Evolutionary conservation across 192 early-diverging fungal genomes (phyloP).

Genomic region (Dimargaris xerosporica): DNA sequence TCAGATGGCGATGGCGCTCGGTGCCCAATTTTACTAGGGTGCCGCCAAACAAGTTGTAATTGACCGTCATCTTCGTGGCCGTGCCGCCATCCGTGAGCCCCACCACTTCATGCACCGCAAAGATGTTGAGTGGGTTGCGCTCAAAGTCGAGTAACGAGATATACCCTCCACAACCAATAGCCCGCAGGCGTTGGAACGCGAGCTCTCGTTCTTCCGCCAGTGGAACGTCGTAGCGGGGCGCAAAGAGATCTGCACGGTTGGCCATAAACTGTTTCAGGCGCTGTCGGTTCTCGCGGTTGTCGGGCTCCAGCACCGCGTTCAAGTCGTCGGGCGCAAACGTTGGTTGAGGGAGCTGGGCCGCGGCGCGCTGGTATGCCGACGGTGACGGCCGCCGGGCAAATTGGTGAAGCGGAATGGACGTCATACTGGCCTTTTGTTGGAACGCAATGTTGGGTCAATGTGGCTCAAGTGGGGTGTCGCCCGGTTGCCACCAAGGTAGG

Average conservation of each 20-base stretch:
- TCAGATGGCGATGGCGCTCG: slow-evolving; percentile 45
- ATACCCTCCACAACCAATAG: slow-evolving; percentile 32
- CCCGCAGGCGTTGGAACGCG: slow-evolving; percentile 36
- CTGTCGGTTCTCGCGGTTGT: slow-evolving; percentile 39
- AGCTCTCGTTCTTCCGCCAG: slow-evolving; percentile 45
- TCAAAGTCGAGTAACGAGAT: slow-evolving; percentile 56
- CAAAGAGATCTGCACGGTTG: slow-evolving; percentile 31
- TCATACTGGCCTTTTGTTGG: too few species aligned
- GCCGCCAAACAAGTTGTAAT: slow-evolving; percentile 51
- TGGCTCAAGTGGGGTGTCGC: too few species aligned
- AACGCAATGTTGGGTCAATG: too few species aligned
- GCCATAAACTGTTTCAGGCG: slow-evolving; percentile 31
- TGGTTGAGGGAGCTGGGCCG: neutral
- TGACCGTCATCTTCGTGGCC: slow-evolving; percentile 54
- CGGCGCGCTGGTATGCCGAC: neutral
- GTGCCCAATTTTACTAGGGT: slow-evolving; percentile 60
- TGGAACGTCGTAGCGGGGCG: slow-evolving; percentile 48
- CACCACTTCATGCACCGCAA: slow-evolving; percentile 53
- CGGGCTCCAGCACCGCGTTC: slow-evolving; percentile 24
- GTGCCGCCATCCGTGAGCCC: slow-evolving; percentile 58
- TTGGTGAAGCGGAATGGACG: neutral
- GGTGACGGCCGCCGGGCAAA: slow-evolving; percentile 1
- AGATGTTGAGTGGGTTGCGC: slow-evolving; percentile 47
- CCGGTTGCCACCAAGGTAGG: too few species aligned
- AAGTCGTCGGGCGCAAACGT: slow-evolving; percentile 6